Evolutionary conservation across 768 basidiomycete species (phyloP).

Genomic region (Strobilomyces dryophilus): DNA sequence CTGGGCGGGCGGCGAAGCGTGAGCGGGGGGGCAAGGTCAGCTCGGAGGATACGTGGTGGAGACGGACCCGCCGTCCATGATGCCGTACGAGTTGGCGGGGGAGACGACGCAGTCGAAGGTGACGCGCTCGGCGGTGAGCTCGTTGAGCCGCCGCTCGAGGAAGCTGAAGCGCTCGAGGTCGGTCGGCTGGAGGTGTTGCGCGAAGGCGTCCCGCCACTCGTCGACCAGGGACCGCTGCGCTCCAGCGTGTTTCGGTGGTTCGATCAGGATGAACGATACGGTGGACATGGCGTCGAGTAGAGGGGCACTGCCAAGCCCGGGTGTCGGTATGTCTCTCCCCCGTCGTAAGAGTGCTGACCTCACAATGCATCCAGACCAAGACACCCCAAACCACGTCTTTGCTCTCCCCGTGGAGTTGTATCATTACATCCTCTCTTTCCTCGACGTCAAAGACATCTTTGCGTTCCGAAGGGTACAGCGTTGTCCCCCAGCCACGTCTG

Average conservation of each 20-base stretch:
- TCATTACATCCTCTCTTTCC: constrained; percentile 9
- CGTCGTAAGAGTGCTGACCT: too few relatives aligned
- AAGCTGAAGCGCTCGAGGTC: constrained; percentile 6
- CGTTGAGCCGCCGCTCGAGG: background rate
- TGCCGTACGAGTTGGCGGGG: constrained; percentile 5
- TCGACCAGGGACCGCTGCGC: background rate
- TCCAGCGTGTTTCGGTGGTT: background rate
- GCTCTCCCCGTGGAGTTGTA: constrained; percentile 18
- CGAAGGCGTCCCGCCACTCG: constrained; percentile 1
- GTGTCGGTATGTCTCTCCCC: too few relatives aligned
- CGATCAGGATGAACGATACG: background rate
- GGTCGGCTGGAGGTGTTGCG: background rate
- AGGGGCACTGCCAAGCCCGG: too few relatives aligned
- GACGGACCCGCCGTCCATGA: constrained; percentile 10
- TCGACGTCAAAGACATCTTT: constrained; percentile 16
- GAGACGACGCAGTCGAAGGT: constrained; percentile 8
- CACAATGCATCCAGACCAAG: background rate
- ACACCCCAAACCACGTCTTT: background rate
- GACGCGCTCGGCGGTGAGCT: background rate
- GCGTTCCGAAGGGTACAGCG: constrained; percentile 13
- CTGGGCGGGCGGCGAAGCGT: background rate
- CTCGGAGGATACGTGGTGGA: background rate
- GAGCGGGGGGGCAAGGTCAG: background rate
- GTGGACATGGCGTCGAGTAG: too few relatives aligned
- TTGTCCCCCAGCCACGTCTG: background rate